A percentile compares a stretch with the other conserved stretches of the same genome.
These are phyloP conservation scores for Saraca asoca DNA, from an alignment of 331 rosid species.

Conservation along the genomic window DNA sequence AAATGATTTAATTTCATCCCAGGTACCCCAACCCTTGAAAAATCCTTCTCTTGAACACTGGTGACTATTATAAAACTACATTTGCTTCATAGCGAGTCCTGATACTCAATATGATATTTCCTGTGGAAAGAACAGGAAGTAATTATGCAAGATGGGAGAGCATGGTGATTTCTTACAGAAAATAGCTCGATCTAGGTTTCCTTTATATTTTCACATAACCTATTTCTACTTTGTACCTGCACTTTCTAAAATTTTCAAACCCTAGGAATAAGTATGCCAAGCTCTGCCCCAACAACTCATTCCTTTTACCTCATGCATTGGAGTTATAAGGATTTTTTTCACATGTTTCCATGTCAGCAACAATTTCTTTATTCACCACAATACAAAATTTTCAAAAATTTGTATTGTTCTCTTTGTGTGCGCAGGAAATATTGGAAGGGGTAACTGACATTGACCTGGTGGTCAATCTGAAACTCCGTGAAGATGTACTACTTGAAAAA, in stretches of 20 bases:
- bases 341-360: background rate
- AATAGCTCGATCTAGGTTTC: background rate
- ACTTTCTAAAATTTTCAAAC: background rate
- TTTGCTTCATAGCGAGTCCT: constrained; percentile 13
- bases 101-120: constrained; percentile 17
- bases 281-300: constrained; percentile 5
- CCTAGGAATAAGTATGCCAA: background rate
- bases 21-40: background rate
- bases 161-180: constrained; percentile 21
- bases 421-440: constrained; percentile 83
- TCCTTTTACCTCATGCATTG: background rate
- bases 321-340: too few species aligned
- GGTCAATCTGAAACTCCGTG: constrained; percentile 80
- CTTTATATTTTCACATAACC: constrained; percentile 20
- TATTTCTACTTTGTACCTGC: constrained; percentile 3
- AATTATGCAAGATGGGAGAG: constrained; percentile 15
- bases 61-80: background rate
- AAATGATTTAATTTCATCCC: constrained; percentile 4
- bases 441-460: constrained; percentile 85
- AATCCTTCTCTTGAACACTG: constrained; percentile 3
- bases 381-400: too few species aligned
- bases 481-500: constrained; percentile 83
- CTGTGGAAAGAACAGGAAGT: constrained; percentile 5
- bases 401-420: constrained; percentile 30
- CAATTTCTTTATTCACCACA: too few species aligned